phyloP scores from a whole-genome alignment of 345 rosid genomes.

The Bruguiera sexangula region DNA sequence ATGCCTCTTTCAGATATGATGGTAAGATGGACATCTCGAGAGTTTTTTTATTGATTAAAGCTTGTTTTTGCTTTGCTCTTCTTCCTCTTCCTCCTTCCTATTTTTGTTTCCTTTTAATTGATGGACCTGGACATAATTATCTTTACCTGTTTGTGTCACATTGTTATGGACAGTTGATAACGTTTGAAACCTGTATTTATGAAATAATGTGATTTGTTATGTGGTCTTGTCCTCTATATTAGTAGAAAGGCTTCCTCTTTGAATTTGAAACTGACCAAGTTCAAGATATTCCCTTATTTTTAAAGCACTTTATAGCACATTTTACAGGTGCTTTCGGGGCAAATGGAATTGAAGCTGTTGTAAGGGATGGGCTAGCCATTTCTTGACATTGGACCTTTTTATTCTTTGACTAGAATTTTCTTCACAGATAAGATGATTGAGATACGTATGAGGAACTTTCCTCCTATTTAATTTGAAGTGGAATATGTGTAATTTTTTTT shows the following conservation, averaged over 20 bases:
- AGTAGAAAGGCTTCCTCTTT: not conserved
- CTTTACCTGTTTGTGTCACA: not conserved
- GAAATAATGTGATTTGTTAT: not conserved
- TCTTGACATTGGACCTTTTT: not conserved
- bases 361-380: not conserved
- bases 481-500: no score
- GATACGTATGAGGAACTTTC: not conserved
- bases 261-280: not conserved
- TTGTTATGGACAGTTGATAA: not conserved
- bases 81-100: not conserved
- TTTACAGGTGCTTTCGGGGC: not conserved
- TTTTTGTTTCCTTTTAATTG: no score
- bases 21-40: constrained; percentile 52
- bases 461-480: not conserved
- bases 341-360: not conserved
- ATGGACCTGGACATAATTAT: not conserved
- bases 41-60: not conserved
- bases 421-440: not conserved
- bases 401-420: not conserved
- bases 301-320: not conserved
- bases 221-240: not conserved
- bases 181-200: not conserved
- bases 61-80: not conserved
- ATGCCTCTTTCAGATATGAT: constrained; percentile 99
- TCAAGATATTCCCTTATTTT: not conserved